Evolutionary conservation across 805 yeast species (phyloP).

Genomic region (Nakazawaea wickerhamii): DNA sequence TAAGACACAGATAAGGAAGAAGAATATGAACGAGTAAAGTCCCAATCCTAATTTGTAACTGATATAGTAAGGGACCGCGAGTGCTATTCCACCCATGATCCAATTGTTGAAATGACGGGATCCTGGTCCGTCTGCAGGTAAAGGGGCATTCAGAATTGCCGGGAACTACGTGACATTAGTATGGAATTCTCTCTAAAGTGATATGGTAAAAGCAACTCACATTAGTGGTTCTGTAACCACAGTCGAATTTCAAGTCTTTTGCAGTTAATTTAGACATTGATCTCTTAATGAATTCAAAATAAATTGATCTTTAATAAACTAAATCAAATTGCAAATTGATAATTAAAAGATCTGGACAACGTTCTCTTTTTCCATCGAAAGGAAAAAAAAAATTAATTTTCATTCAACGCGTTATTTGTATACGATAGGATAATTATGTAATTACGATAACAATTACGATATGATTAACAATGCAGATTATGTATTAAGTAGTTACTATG

Average conservation of each 20-base stretch:
- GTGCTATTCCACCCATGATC: conserved; percentile 42
- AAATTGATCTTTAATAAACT: too few species aligned
- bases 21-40: conserved; percentile 57
- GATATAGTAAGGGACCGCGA: conserved; percentile 57
- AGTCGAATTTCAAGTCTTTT: conserved; percentile 23
- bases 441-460: too few species aligned
- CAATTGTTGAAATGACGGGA: conserved; percentile 67
- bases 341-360: too few species aligned
- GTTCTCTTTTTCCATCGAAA: too few species aligned
- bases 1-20: conserved; percentile 46
- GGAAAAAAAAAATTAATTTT: too few species aligned
- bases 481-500: too few species aligned
- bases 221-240: conserved; percentile 47
- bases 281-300: too few species aligned
- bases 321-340: too few species aligned
- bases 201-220: conserved; percentile 19
- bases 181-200: neutral
- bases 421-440: too few species aligned
- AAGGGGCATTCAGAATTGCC: conserved; percentile 76
- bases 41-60: conserved; percentile 68
- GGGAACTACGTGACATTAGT: conserved; percentile 40
- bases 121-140: conserved; percentile 92
- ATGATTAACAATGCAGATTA: too few species aligned
- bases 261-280: too few species aligned
- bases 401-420: too few species aligned